A percentile compares a stretch with the other conserved stretches of the same genome.
phyloP scores from a whole-genome alignment of 2,329 filamentous ascomycete species.

The Catunica adiposa region DNA sequence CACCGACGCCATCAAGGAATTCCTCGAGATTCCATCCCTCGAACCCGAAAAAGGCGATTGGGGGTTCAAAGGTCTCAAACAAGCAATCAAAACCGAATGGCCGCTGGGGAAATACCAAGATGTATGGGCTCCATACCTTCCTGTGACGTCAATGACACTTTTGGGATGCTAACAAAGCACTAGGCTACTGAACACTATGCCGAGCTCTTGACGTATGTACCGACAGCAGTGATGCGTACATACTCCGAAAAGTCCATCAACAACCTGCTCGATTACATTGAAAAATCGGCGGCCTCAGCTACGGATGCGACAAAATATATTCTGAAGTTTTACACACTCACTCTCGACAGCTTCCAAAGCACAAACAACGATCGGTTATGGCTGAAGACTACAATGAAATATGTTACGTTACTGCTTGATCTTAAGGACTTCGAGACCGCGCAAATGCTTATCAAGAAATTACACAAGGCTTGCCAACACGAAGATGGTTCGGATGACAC shows the following conservation, averaged over 20 bases:
- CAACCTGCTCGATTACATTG: conserved; percentile 96
- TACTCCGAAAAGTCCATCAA: conserved; percentile 99
- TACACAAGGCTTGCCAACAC: conserved; percentile 76
- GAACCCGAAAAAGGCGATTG: conserved; percentile 91
- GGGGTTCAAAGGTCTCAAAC: conserved; percentile 97
- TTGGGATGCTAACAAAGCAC: neutral
- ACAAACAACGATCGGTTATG: conserved; percentile 95
- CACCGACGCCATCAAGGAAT: conserved; percentile 78
- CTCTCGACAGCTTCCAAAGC: conserved; percentile 84
- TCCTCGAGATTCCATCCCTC: conserved; percentile 68
- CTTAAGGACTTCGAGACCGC: conserved; percentile 73
- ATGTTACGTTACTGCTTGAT: conserved; percentile 79
- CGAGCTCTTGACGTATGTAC: conserved; percentile 93
- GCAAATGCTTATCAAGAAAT: conserved; percentile 67
- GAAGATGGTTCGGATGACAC: conserved; percentile 80
- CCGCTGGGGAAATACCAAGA: conserved; percentile 76
- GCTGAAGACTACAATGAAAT: conserved; percentile 97
- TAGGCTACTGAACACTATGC: conserved; percentile 84
- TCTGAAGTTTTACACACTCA: conserved; percentile 89
- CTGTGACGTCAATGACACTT: neutral
- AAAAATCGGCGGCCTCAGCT: conserved; percentile 61
- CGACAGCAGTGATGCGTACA: conserved; percentile 88
- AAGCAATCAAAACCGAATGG: conserved; percentile 95
- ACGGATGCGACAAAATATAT: conserved; percentile 59
- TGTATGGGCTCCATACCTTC: conserved; percentile 28